Base-by-base conservation (phyloP, 495 filamentous ascomycete species). In the Paragyromitra xinjiangensis region DNA sequence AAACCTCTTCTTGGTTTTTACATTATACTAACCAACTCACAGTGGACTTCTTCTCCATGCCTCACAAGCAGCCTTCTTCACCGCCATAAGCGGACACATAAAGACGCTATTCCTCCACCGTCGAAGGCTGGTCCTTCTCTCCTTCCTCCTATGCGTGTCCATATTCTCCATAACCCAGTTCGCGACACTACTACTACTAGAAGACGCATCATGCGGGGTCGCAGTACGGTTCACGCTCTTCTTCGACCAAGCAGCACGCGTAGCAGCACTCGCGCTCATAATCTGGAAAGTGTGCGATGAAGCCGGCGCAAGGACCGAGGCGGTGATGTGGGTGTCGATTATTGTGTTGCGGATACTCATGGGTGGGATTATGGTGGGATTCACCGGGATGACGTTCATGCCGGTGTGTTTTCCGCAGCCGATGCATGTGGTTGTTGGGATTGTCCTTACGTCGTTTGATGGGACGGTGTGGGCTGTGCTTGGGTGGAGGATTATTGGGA, bases 101-200 rank as follows among this genome's bases (percentile, higher is more conserved):
- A 67, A 80, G 64, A 74, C 78, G 24, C 45, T 80, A 6, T 69
- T 79, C 56, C 55, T 79, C 40, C 77, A 79, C 61, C 76, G 75
- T 45, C 75, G 67, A 73, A 79, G 78, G 78, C 78, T 80, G 75
- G 76, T 64, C 75, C 75, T 81, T 79, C 77, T 79, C 22, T 64
- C 77, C 14, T 79, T 82, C 62, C 66, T 81, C 12, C 22, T 73
- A 3, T 81, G 70, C 50, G 37, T 81, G 7, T 71, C 71, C 0
- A 22, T 79, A 39, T 82, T 66, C 37, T 69, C 64, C 1, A 71
- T 78, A 48, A 75, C 78, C 3, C 80, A 82, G 50, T 82, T 81
- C 61, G 65, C 68, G 16, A 67, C 76, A 14, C 37, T 81, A 6
- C 42, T 81, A 6, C 53, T 82, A 2, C 58, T 79, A 1, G 50